phyloP scores from a whole-genome alignment of 2,329 filamentous ascomycete genomes.

The Alternaria viburni region DNA sequence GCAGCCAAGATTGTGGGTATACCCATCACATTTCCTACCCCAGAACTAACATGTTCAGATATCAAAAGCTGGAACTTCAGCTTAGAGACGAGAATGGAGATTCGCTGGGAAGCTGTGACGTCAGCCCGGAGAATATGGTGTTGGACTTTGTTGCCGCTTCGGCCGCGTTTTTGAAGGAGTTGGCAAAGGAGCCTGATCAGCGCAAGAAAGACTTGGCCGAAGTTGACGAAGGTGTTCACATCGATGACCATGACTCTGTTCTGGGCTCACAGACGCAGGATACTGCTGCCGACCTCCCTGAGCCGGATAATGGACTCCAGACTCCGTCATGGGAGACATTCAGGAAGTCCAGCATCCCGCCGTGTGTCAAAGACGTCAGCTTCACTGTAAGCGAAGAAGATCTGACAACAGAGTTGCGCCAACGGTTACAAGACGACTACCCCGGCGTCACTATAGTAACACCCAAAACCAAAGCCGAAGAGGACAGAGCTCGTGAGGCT shows the following conservation, averaged over 20 bases:
- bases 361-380: conserved; percentile 2
- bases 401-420: neutral
- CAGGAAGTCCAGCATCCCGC: neutral
- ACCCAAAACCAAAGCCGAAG: neutral
- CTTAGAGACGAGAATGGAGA: neutral
- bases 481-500: neutral
- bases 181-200: neutral
- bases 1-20: neutral
- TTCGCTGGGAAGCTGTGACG: neutral
- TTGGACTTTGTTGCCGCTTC: neutral
- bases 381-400: conserved; percentile 8
- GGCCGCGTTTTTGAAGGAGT: neutral
- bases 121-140: neutral
- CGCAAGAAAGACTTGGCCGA: neutral
- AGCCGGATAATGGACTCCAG: neutral
- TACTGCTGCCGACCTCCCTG: neutral
- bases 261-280: neutral
- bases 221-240: neutral
- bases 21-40: neutral
- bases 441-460: conserved; percentile 3
- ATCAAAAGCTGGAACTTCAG: neutral
- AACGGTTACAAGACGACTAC: conserved; percentile 1
- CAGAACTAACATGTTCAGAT: neutral
- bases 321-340: conserved; percentile 1
- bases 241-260: neutral